Base-by-base conservation (phyloP, 179 eudicot genomes). In the Patellifolia procumbens region DNA sequence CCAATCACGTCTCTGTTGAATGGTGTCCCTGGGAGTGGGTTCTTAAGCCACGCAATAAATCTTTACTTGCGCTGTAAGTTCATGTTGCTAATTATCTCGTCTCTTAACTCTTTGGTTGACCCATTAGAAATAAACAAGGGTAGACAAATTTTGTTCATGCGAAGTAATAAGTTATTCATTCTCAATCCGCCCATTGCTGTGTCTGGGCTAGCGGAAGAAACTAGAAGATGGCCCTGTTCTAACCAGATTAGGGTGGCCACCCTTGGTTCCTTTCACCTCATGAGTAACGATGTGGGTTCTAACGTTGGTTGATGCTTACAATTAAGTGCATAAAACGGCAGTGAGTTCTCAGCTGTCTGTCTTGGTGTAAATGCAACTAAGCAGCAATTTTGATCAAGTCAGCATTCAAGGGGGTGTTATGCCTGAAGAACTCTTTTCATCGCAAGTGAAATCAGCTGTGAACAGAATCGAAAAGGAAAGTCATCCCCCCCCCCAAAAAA, bases 41-140 rank as follows among this genome's bases (percentile, higher is more conserved):
- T 88, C 83, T 81, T 95, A 87, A 93, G 97, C 86, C 99, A 95
- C 72, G 99, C 99, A 67, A 95, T 95, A 77, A 95, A 95, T 86
- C 89, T 95, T 10, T 95, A 95, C 83, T 76, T 95, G 51, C 97
- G 99, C 66, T 95, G 99, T 95, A 82, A 91, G 99, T 82, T 68
- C 20, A 16, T 74, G 5, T 48, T 73, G 53, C 60, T 55, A 6
- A 5, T 70, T 9, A 22, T 63, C 42, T 55, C 7, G 2, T 56
- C 69, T 70, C 45, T 72, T 68, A 11, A 26, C 20, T 70, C 0
- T 62, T 35, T 74, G 51, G 48, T 19, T 70, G 32, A 13, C 28
- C 43, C 61, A 22, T 60, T 10, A 5, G 15, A 7, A 19, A 29
- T 31, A 20, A 15, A 28, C 19, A 22, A 42, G 19, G 32, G 15